Percentiles rank a stretch among this genome's conserved stretches.
Conservation (phyloP, 345 rosid species). For the Gynandropsis gynandra region DNA sequence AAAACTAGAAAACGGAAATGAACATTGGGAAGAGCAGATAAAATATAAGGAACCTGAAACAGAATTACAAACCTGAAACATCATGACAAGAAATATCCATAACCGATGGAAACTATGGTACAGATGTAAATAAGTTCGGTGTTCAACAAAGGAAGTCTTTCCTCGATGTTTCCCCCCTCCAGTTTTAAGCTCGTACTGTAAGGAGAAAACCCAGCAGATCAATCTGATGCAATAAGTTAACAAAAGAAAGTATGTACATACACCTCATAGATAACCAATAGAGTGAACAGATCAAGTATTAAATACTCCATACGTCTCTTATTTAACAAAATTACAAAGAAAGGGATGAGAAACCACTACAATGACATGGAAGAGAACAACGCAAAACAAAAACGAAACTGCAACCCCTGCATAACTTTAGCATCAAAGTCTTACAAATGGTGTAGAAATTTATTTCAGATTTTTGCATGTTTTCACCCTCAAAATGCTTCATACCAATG, state of each 20-base stretch:
- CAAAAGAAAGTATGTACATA: conserved; percentile 6
- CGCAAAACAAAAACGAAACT: conserved; percentile 12
- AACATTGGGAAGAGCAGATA: background rate
- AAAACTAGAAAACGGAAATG: conserved; percentile 1
- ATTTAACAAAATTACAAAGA: background rate
- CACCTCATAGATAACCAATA: conserved; percentile 6
- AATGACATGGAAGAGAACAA: conserved; percentile 17
- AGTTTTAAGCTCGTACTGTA: conserved; percentile 57
- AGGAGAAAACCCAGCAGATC: conserved; percentile 16
- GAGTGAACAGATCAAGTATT: conserved; percentile 1
- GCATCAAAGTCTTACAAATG: conserved; percentile 15
- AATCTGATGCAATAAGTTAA: conserved; percentile 16
- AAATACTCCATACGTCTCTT: background rate
- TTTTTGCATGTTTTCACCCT: conserved; percentile 9
- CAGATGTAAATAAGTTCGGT: conserved; percentile 89
- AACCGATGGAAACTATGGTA: conserved; percentile 96
- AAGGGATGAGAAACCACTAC: conserved; percentile 8
- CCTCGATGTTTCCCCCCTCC: conserved; percentile 65
- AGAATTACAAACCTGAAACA: conserved; percentile 77
- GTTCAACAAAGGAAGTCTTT: conserved; percentile 96
- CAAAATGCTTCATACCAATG: conserved; percentile 1
- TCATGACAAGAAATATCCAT: conserved; percentile 93
- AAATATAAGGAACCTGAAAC: conserved; percentile 9
- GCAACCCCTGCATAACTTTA: conserved; percentile 14
- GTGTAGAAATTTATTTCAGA: conserved; percentile 13